Percentiles rank a stretch among this genome's conserved stretches.
These are phyloP conservation scores for Didymellaceae sp. DNA, from an alignment of 2,329 filamentous ascomycete species.

Conservation along the genomic window DNA sequence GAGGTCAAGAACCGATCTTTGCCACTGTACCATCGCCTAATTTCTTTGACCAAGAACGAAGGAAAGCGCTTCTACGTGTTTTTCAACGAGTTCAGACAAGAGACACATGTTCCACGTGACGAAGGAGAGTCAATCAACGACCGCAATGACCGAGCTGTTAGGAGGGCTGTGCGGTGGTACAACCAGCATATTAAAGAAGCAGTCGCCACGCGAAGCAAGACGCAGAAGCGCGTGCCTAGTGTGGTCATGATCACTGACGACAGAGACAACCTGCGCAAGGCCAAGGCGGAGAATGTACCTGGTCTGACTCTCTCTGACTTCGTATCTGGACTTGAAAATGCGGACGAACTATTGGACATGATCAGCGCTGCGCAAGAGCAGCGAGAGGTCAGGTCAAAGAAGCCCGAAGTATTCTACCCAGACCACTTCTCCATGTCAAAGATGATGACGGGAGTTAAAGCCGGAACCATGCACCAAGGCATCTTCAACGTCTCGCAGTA, in stretches of 20 bases:
- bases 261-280: conserved; percentile 82
- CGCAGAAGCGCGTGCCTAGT: conserved; percentile 67
- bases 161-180: conserved; percentile 90
- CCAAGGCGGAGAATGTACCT: conserved; percentile 74
- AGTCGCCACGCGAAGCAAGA: conserved; percentile 59
- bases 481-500: conserved; percentile 96
- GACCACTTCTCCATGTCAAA: conserved; percentile 90
- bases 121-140: conserved; percentile 91
- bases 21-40: conserved; percentile 91
- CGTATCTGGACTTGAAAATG: conserved; percentile 81
- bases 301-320: conserved; percentile 74
- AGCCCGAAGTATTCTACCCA: conserved; percentile 78
- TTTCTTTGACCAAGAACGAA: conserved; percentile 90
- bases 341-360: conserved; percentile 89
- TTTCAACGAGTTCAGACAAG: conserved; percentile 96
- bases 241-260: conserved; percentile 96
- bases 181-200: conserved; percentile 75
- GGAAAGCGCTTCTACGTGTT: conserved; percentile 98
- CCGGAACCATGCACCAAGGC: conserved; percentile 88
- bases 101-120: conserved; percentile 82
- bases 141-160: conserved; percentile 90
- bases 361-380: conserved; percentile 80
- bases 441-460: conserved; percentile 92
- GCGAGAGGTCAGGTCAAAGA: conserved; percentile 68
- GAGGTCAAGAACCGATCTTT: conserved; percentile 93